These are phyloP conservation scores for Saitozyma sp. DNA, from an alignment of 768 basidiomycete species.

Conservation along the genomic window DNA sequence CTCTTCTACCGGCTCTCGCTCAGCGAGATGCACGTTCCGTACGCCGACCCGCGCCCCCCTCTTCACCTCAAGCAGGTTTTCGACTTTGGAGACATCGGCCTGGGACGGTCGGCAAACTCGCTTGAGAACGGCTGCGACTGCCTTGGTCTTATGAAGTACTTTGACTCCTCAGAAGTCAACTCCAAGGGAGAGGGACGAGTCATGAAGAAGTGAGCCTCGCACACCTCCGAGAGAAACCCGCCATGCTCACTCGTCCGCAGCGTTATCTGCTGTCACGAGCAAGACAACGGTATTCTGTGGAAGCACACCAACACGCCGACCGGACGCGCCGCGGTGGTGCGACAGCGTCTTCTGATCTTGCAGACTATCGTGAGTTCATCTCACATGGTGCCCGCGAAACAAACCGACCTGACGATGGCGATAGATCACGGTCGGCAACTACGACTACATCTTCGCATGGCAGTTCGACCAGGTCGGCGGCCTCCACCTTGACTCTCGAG, in stretches of 20 bases:
- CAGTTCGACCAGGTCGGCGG: slow-evolving; percentile 43
- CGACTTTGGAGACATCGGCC: slow-evolving; percentile 40
- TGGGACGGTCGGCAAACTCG: slow-evolving; percentile 33
- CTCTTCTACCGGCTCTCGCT: slow-evolving; percentile 33
- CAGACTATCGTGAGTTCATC: slow-evolving; percentile 27
- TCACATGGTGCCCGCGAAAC: no score
- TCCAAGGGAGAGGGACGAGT: slow-evolving; percentile 17
- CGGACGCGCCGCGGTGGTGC: slow-evolving; percentile 31
- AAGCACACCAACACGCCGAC: slow-evolving; percentile 50
- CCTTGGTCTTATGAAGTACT: slow-evolving; percentile 15
- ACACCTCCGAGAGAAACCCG: no score
- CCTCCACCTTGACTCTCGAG: slow-evolving; percentile 44
- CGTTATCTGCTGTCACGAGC: slow-evolving; percentile 49
- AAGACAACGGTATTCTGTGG: slow-evolving; percentile 48
- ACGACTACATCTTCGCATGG: slow-evolving; percentile 31
- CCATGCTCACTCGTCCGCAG: no score
- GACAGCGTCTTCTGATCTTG: slow-evolving; percentile 43
- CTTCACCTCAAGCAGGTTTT: slow-evolving; percentile 42
- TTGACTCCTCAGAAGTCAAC: slow-evolving; percentile 26
- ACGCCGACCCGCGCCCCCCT: slow-evolving; percentile 34
- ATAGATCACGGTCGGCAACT: slow-evolving; percentile 44
- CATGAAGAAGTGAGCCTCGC: slow-evolving; percentile 14
- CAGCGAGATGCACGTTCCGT: slow-evolving; percentile 42
- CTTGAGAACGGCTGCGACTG: slow-evolving; percentile 34
- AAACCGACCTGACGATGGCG: no score